phyloP scores from a whole-genome alignment of 352 stramenopile species.

The Globisporangium iwayamae region DNA sequence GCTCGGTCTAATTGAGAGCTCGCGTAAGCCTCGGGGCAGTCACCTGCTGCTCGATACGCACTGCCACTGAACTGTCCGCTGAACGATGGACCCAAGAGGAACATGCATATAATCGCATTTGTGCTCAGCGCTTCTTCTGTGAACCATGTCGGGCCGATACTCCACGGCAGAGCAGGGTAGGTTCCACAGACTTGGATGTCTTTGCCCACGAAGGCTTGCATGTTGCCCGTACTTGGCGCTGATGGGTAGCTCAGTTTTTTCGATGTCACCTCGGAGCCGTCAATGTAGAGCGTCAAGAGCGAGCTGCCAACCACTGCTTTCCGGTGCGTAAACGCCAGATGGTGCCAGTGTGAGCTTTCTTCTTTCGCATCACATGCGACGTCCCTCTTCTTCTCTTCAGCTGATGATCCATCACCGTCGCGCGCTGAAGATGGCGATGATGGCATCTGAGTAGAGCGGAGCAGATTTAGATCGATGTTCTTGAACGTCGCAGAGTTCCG shows the following conservation, averaged over 20 bases:
- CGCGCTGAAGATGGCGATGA: background rate
- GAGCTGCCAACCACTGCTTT: slow-evolving; percentile 73
- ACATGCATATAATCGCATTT: slow-evolving; percentile 53
- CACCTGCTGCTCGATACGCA: slow-evolving; percentile 54
- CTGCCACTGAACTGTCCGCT: slow-evolving; percentile 60
- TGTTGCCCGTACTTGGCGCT: slow-evolving; percentile 29
- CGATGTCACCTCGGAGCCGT: slow-evolving; percentile 62
- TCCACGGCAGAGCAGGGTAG: slow-evolving; percentile 63
- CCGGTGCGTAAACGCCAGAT: slow-evolving; percentile 67
- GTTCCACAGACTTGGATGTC: slow-evolving; percentile 68
- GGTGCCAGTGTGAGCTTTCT: slow-evolving; percentile 58
- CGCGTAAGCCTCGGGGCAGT: slow-evolving; percentile 69
- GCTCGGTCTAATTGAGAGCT: slow-evolving; percentile 53
- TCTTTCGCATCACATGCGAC: slow-evolving; percentile 14
- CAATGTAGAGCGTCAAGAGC: slow-evolving; percentile 67
- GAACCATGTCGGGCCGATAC: slow-evolving; percentile 61
- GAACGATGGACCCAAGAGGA: slow-evolving; percentile 62
- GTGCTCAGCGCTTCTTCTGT: slow-evolving; percentile 50
- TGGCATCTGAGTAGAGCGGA: slow-evolving; percentile 19
- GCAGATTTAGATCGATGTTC: slow-evolving; percentile 45
- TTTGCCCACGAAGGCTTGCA: slow-evolving; percentile 71
- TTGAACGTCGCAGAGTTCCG: slow-evolving; percentile 60
- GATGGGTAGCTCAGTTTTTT: slow-evolving; percentile 77
- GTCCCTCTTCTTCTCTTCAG: slow-evolving; percentile 5
- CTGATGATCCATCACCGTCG: background rate